Evolutionary conservation across 1,284 basidiomycete species (phyloP), one percentile per base, ranked within the genome.

Genomic region (Ceratobasidium theobromae): DNA sequence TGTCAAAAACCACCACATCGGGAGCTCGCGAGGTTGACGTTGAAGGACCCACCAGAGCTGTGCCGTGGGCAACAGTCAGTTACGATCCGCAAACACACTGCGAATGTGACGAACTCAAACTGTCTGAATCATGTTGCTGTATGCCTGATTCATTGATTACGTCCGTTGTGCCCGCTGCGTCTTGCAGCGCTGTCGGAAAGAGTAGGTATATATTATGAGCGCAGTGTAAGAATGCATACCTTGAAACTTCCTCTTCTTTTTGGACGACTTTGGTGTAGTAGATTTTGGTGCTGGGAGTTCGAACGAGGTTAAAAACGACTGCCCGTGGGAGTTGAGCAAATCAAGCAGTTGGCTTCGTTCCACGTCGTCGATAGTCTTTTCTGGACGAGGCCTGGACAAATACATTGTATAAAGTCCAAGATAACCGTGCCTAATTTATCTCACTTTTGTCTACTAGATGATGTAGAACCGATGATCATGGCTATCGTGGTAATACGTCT

Each of bases 181-280:
- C 43, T n/a, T 45, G 43, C 43, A 21, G 6, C 18, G 9, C 43
- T 45, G 18, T 11, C 8, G 9, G 43, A 6, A 11, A 8, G 35
- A 14, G 43, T 45, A 9, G 18, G 18, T 21, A 45, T 14, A 21
- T 14, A 45, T 5, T 11, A n/a, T n/a, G 43, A 45, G 18, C 18
- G 5, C 6, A 6, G 18, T 21, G 5, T 14, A 45, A 21, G 16
- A 16, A 8, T 5, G 5, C 21, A 16, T 18, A 32, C 58, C 58
- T 64, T 43, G 58, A 41, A 64, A 12, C 18, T 52, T 64, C 16
- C 38, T 64, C n/a, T 43, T 51, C 18, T 64, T 64, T 30, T 64
- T 64, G 16, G 46, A 51, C 14, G 8, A 6, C 21, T 64, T 64
- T 40, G 21, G 32, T 30, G 18, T 46, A 6, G 33, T n/a, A 21